Base-by-base conservation (phyloP, 2,329 filamentous ascomycete genomes). In the Aureobasidium lini region DNA sequence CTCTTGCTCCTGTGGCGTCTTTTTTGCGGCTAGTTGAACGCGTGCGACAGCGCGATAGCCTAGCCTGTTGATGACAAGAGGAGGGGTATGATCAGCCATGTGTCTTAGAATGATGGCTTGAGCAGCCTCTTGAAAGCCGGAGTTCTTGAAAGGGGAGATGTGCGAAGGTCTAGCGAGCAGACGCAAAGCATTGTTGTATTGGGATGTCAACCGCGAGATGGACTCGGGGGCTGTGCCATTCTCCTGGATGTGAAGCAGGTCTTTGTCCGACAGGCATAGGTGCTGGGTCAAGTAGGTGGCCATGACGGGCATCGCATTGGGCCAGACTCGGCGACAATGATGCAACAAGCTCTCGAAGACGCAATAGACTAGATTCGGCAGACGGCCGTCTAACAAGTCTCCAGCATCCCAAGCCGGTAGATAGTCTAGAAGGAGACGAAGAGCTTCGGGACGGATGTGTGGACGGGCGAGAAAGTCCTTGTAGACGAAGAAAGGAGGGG, bases 1-100 rank as follows among this genome's bases (percentile, higher is more conserved):
- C 61, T 81, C 75, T 31, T 73, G 77, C 65, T 87, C 84, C 31
- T 73, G 70, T 0, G 64, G 39, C 1, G 82, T 84, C 68, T 86
- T 86, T 44, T 72, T 73, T 59, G 81, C 81, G 6, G 79, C 77
- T 11, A 86, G 70, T 65, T 86, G 83, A n/a, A 82, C 75, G 2
- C 76, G 75, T 36, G 78, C 71, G 15, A 86, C 72, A 31, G 79
- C 80, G 59, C 79, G 75, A 67, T 85, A 86, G 4, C 84, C 84
- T 66, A 74, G 71, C 52, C 78, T 73, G n/a, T 76, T 80, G n/a
- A 86, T 76, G 3, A 76, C 73, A 50, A 86, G 69, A 6, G 81
- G 73, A 8, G 82, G 83, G 23, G 75, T 66, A 49, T 78, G 76
- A 18, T 74, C 71, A 29, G 80, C 77, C 84, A 87, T 86, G 62